phyloP scores from a whole-genome alignment of 139 green algal genomes.

The Auxenochlorella pyrenoidosa region DNA sequence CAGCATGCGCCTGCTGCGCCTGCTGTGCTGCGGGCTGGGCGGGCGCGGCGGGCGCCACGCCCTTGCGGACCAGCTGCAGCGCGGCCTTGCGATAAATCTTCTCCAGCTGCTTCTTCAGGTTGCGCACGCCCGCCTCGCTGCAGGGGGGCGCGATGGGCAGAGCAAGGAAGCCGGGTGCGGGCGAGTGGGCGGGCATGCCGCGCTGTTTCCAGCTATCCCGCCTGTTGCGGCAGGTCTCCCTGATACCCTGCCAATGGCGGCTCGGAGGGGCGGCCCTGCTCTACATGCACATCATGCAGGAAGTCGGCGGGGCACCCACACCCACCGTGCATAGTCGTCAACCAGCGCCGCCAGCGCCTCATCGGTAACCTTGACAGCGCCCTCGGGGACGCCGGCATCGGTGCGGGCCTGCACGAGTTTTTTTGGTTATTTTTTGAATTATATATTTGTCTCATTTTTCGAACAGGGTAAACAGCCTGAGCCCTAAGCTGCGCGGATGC shows the following conservation, averaged over 20 bases:
- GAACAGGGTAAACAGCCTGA: no score
- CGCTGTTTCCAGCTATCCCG: no score
- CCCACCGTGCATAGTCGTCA: conserved; percentile 77
- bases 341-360: conserved; percentile 85
- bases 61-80: conserved; percentile 71
- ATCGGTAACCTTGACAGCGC: conserved; percentile 76
- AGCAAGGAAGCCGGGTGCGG: not conserved
- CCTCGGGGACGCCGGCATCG: conserved; percentile 78
- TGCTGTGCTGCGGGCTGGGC: no score
- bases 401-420: conserved; percentile 43
- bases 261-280: no score
- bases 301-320: no score
- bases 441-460: no score
- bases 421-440: not conserved
- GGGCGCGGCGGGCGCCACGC: not conserved
- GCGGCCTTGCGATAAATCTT: conserved; percentile 83
- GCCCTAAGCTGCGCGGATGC: no score
- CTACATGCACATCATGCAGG: no score
- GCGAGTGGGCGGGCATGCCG: no score
- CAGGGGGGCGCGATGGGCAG: not conserved
- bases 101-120: conserved; percentile 97
- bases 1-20: not conserved
- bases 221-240: not conserved
- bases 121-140: conserved; percentile 96
- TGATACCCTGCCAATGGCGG: not conserved